phyloP scores from a whole-genome alignment of 2,329 filamentous ascomycete genomes.

The Juglanconis oblonga region DNA sequence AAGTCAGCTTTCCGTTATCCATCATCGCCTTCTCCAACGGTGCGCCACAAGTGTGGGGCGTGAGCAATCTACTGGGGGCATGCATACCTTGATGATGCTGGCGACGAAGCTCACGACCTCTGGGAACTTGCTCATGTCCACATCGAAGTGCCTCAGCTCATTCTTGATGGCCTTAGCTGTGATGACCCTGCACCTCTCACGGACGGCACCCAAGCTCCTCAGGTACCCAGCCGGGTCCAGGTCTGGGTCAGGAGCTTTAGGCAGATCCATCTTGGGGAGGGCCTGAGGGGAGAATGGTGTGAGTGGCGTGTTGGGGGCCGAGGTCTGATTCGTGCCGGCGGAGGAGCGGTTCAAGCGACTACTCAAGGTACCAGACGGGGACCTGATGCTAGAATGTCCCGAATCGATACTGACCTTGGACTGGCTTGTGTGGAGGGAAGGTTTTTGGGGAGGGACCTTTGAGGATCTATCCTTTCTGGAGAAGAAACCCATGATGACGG shows the following conservation, averaged over 20 bases:
- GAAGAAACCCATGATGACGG: conserved; percentile 52
- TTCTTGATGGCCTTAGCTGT: conserved; percentile 75
- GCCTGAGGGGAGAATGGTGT: conserved; percentile 49
- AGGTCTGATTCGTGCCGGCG: conserved; percentile 41
- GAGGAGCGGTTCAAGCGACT: conserved; percentile 48
- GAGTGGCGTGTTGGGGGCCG: conserved; percentile 42
- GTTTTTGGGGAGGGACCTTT: conserved; percentile 34
- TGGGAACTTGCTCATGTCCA: conserved; percentile 79
- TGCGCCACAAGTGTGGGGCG: neutral
- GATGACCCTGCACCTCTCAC: conserved; percentile 73
- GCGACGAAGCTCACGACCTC: conserved; percentile 85
- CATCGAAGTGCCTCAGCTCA: conserved; percentile 79
- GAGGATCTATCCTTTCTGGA: conserved; percentile 52
- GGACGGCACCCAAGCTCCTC: conserved; percentile 81
- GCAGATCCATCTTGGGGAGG: conserved; percentile 75
- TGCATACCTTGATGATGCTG: conserved; percentile 85
- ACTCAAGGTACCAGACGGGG: conserved; percentile 32
- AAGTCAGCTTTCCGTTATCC: neutral
- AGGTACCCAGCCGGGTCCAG: conserved; percentile 89
- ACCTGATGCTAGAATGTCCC: conserved; percentile 45
- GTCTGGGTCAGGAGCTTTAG: conserved; percentile 80
- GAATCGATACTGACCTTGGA: conserved; percentile 53
- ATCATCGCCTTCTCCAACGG: neutral
- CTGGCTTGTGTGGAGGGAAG: conserved; percentile 40
- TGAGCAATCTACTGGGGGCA: neutral